Evolutionary conservation across 1,284 basidiomycete genomes (phyloP), one percentile per base, ranked within the genome.

Genomic region (Ceratobasidium sp.): DNA sequence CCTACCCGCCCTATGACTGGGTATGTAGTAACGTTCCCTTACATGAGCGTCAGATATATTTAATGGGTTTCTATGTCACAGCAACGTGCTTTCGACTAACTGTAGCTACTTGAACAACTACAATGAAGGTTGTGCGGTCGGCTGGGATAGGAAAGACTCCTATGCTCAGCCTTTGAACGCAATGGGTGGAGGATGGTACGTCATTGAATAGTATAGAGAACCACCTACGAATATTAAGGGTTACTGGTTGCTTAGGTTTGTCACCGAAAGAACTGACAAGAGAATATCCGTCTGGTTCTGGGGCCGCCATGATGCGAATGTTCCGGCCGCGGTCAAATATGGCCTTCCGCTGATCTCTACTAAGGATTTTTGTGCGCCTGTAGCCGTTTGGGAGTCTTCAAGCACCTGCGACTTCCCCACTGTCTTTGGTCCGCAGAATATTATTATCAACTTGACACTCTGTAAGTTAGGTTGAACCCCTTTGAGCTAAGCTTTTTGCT

Each of bases 61-160:
- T 33, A 33, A 33, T 33, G 33, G 33, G 77, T 75, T 42, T 44
- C 33, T 39, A 23, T 15, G 39, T 55, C 46, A 88, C 88, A 33
- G 84, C 86, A 3, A 20, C 40, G 77, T 86, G 9, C 81, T 82
- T 1, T 84, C 85, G 58, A 86, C 87, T 40, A 87, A 90, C 81
- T 93, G 91, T 82, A 86, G 90, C 79, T 86, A 87, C 15, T 82
- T 83, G 58, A 87, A 86, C 40, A 90, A 90, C 81, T 86, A 86
- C 55, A 93, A 94, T 83, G 83, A 88, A 1, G 92, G 92, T 0
- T 94, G 93, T 81, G 90, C 89, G 4, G 91, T 93, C 44, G 83
- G 84, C 61, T 86, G 89, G 64, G 86, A 86, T 1, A 83, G 84
- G 28, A 73, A 84, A 1, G 84, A 87, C 49, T 89, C 87, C 81